Conservation (phyloP, 495 filamentous ascomycete species). For the Talaromyces borbonicus region DNA sequence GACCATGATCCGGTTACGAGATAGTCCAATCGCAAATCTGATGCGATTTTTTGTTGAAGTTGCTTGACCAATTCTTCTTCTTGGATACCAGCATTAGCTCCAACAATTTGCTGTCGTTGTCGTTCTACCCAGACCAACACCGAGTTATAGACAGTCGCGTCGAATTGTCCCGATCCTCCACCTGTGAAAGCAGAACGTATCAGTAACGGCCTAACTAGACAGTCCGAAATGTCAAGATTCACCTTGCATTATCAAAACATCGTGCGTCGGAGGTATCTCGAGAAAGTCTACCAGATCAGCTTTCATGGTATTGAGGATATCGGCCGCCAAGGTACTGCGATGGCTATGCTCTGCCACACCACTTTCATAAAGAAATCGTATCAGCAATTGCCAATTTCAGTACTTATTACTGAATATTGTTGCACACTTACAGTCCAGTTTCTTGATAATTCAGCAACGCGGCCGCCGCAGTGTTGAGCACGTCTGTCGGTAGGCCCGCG, state of each 20-base stretch:
- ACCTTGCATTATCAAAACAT: constrained; percentile 70
- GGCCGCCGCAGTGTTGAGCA: constrained; percentile 1
- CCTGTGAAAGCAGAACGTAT: constrained; percentile 9
- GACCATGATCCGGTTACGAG: constrained; percentile 89
- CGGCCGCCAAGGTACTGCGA: constrained; percentile 64
- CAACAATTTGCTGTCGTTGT: constrained; percentile 25
- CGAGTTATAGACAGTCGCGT: constrained; percentile 71
- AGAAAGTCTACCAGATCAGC: constrained; percentile 56
- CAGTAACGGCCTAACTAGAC: background rate
- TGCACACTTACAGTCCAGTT: constrained; percentile 58
- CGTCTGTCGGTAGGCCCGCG: constrained; percentile 57
- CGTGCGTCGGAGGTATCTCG: constrained; percentile 67
- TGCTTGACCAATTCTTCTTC: constrained; percentile 46
- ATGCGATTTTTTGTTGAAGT: constrained; percentile 51
- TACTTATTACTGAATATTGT: background rate
- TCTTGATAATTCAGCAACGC: constrained; percentile 75
- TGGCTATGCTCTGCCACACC: constrained; percentile 74
- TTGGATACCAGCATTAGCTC: constrained; percentile 24
- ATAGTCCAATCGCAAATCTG: constrained; percentile 74
- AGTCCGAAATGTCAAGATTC: background rate
- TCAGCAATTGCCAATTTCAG: background rate
- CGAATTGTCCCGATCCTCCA: constrained; percentile 76
- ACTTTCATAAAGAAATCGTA: too few species aligned
- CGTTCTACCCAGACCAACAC: constrained; percentile 68
- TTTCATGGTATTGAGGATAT: constrained; percentile 58